Base-by-base conservation (phyloP, 169 alveolate species). In the Eimeria falciformis region DNA sequence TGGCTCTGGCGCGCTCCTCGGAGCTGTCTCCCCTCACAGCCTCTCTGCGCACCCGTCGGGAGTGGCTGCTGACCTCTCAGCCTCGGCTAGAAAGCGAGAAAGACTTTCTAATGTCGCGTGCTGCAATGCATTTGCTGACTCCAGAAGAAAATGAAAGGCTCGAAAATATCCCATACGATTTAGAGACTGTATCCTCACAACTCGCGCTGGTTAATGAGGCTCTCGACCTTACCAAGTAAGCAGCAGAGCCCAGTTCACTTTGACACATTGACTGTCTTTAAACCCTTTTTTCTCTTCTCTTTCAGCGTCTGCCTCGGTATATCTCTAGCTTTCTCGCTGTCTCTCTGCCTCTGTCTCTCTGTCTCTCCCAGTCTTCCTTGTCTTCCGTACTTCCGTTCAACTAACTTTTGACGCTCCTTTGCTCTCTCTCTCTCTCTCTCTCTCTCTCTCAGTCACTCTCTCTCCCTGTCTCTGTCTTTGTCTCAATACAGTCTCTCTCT, bases 211-310 rank as follows among this genome's bases (percentile, higher is more conserved):
- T 62, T 29, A 12, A 62, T 14, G 73, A 62, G 29, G 73, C 73
- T 6, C 11, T 62, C 37, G 73, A n/a, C 14, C 73, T 62, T n/a
- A 62, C 73, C 12, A 62, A 62, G 73, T 62, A n/a, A n/a, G 73
- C 6, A 18, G 29, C 29, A 0, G 73, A n/a, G n/a, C n/a, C n/a
- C n/a, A n/a, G n/a, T n/a, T n/a, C n/a, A n/a, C n/a, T n/a, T n/a
- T n/a, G n/a, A n/a, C n/a, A n/a, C n/a, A n/a, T n/a, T n/a, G n/a
- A n/a, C n/a, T n/a, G n/a, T n/a, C n/a, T n/a, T n/a, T n/a, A n/a
- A n/a, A n/a, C n/a, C n/a, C n/a, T n/a, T n/a, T n/a, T n/a, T n/a
- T n/a, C n/a, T n/a, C n/a, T n/a, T n/a, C n/a, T n/a, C n/a, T n/a
- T n/a, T n/a, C n/a, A 50, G 62, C 62, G 62, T 7, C 62, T 11